A percentile compares a stretch with the other conserved stretches of the same genome.
Conservation (phyloP, 2,329 filamentous ascomycete species). For the Aspergillus carbonarius region DNA sequence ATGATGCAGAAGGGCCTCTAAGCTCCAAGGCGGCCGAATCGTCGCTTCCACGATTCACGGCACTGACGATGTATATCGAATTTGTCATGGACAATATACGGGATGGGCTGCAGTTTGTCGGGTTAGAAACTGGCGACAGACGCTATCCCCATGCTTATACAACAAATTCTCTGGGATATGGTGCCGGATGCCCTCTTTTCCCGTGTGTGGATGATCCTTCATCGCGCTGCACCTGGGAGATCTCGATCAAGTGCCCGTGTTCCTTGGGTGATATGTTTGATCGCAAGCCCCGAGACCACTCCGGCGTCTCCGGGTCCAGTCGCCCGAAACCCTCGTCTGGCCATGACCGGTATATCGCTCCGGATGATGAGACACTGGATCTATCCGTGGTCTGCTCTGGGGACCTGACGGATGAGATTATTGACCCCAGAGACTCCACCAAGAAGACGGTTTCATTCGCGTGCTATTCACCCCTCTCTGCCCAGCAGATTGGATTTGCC, state of each 20-base stretch:
- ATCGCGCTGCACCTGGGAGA: slow-evolving; percentile 79
- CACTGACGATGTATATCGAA: slow-evolving; percentile 68
- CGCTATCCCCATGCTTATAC: slow-evolving; percentile 93
- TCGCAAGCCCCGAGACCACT: slow-evolving; percentile 29
- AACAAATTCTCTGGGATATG: slow-evolving; percentile 73
- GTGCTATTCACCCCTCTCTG: slow-evolving; percentile 70
- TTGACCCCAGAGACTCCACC: slow-evolving; percentile 71
- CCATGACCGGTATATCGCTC: slow-evolving; percentile 49
- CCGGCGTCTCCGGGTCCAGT: slow-evolving; percentile 16
- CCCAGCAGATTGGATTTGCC: slow-evolving; percentile 89
- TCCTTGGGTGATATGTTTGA: slow-evolving; percentile 75
- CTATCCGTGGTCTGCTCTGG: slow-evolving; percentile 90
- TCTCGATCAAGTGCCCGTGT: slow-evolving; percentile 80
- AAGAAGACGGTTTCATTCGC: slow-evolving; percentile 89
- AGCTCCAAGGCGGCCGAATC: slow-evolving; percentile 39
- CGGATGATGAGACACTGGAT: slow-evolving; percentile 84
- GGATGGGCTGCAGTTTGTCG: slow-evolving; percentile 90
- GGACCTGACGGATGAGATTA: slow-evolving; percentile 77
- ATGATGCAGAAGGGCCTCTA: slow-evolving; percentile 38
- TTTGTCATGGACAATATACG: slow-evolving; percentile 73
- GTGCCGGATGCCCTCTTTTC: slow-evolving; percentile 81
- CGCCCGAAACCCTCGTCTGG: slow-evolving; percentile 28
- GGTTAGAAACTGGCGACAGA: slow-evolving; percentile 73
- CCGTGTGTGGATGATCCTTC: slow-evolving; percentile 87
- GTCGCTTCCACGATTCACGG: slow-evolving; percentile 52